These are phyloP conservation scores for Xanthoparmelia taractica DNA, from an alignment of 495 filamentous ascomycete species.

Conservation along the genomic window DNA sequence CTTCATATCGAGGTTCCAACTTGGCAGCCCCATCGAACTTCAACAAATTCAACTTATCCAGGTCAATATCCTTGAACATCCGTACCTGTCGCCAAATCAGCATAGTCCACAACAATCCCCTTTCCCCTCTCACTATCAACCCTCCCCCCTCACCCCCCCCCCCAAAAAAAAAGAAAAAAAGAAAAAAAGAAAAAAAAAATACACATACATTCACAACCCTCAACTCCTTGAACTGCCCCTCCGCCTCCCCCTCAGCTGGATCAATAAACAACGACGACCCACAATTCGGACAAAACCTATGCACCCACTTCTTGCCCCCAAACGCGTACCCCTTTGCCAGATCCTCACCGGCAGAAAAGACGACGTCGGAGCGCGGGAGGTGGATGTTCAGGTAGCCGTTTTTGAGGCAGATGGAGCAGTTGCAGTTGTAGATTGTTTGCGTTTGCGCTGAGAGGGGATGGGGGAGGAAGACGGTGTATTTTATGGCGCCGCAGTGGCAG, in stretches of 20 bases:
- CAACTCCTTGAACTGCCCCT: no score
- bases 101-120: neutral
- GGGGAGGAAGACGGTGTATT: constrained; percentile 16
- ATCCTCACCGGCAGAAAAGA: constrained; percentile 28
- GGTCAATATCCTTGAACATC: constrained; percentile 31
- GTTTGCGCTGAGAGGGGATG: constrained; percentile 27
- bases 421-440: constrained; percentile 31
- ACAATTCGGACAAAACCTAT: constrained; percentile 32
- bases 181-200: neutral
- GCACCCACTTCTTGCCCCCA: constrained; percentile 18
- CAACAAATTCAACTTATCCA: constrained; percentile 23
- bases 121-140: no score
- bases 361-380: constrained; percentile 21
- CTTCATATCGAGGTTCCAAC: constrained; percentile 10
- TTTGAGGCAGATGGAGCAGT: constrained; percentile 39
- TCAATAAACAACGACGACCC: constrained; percentile 23
- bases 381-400: constrained; percentile 38
- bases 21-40: constrained; percentile 22
- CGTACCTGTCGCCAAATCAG: constrained; percentile 21
- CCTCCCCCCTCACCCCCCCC: no score
- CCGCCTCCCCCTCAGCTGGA: constrained; percentile 3
- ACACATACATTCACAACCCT: constrained; percentile 27
- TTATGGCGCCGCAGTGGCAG: constrained; percentile 22
- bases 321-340: constrained; percentile 28
- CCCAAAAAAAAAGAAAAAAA: no score